Conservation (phyloP, 148 eudicot species). For the Hydrangea macrophylla region DNA sequence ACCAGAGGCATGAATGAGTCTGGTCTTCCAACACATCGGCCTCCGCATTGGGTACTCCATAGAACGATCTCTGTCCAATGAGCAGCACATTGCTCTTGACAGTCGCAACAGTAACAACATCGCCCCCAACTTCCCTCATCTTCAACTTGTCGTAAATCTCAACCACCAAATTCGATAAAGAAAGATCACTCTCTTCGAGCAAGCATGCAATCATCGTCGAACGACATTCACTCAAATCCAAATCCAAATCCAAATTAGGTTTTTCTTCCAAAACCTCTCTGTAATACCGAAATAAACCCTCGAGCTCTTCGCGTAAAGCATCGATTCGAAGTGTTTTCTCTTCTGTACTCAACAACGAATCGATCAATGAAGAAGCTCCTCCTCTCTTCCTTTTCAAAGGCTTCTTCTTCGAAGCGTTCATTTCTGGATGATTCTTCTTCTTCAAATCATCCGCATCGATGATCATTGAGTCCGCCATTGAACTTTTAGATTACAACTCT, state of each 20-base stretch:
- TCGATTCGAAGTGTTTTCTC: constrained; percentile 43
- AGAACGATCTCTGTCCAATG: constrained; percentile 66
- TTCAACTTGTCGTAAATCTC: constrained; percentile 53
- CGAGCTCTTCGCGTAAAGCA: constrained; percentile 40
- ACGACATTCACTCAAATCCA: constrained; percentile 16
- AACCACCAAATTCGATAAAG: constrained; percentile 52
- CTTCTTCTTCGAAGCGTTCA: constrained; percentile 22
- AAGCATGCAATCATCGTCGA: constrained; percentile 50
- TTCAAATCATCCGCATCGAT: constrained; percentile 19
- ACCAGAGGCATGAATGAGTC: constrained; percentile 66
- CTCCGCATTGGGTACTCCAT: constrained; percentile 58
- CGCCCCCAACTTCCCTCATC: constrained; percentile 29
- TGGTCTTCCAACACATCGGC: constrained; percentile 89
- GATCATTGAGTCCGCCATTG: constrained; percentile 43
- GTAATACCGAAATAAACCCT: constrained; percentile 49
- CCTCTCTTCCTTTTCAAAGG: constrained; percentile 52
- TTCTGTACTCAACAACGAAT: constrained; percentile 23
- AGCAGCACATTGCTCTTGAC: constrained; percentile 65
- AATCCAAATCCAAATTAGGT: constrained; percentile 19
- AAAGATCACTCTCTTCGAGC: constrained; percentile 68
- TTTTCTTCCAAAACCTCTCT: constrained; percentile 34
- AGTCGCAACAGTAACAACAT: constrained; percentile 40
- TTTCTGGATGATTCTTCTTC: constrained; percentile 3
- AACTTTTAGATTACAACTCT: no score
- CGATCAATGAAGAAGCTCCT: neutral